phyloP scores from a whole-genome alignment of 2,329 filamentous ascomycete genomes.

The Lithohypha guttulata region DNA sequence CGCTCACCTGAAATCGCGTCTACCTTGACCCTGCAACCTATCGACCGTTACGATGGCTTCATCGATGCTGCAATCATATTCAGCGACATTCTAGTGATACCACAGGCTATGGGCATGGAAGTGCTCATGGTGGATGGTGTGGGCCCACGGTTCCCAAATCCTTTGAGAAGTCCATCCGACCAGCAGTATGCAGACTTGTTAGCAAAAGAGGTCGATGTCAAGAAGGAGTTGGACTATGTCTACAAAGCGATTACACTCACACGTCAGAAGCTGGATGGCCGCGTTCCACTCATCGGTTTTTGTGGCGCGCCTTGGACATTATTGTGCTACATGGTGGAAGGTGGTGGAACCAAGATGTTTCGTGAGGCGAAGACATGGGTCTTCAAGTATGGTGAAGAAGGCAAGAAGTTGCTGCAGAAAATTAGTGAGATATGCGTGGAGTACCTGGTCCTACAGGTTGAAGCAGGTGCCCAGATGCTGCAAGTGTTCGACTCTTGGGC shows the following conservation, averaged over 20 bases:
- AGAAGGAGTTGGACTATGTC: conserved; percentile 78
- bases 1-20: conserved; percentile 86
- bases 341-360: conserved; percentile 91
- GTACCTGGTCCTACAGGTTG: conserved; percentile 82
- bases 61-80: conserved; percentile 98
- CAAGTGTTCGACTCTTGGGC: conserved; percentile 99
- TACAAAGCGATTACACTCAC: conserved; percentile 93
- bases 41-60: conserved; percentile 81
- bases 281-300: conserved; percentile 90
- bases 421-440: conserved; percentile 92
- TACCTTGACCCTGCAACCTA: conserved; percentile 83
- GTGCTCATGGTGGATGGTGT: conserved; percentile 98
- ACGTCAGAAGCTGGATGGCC: conserved; percentile 71
- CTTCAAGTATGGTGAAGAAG: conserved; percentile 73
- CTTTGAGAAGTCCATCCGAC: conserved; percentile 68
- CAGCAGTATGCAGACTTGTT: conserved; percentile 72
- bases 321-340: conserved; percentile 98
- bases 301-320: conserved; percentile 95
- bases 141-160: conserved; percentile 85
- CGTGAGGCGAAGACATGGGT: conserved; percentile 93
- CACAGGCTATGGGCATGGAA: conserved; percentile 96
- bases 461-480: conserved; percentile 85
- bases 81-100: conserved; percentile 94
- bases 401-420: conserved; percentile 74
- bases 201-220: conserved; percentile 68